These are phyloP conservation scores for Fonsecaea erecta DNA, from an alignment of 2,329 filamentous ascomycete genomes.

Conservation along the genomic window DNA sequence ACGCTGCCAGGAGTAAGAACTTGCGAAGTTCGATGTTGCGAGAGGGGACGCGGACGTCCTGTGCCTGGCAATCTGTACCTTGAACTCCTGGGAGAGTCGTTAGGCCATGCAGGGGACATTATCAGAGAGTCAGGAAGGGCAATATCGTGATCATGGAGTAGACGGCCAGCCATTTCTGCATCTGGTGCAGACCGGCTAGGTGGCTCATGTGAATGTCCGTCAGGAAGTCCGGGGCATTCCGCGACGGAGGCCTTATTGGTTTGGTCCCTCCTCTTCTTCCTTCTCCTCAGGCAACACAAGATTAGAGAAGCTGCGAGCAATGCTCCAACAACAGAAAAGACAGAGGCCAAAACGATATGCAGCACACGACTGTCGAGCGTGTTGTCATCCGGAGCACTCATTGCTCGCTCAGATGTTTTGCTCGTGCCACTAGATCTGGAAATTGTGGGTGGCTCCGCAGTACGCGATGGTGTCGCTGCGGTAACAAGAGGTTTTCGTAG, in stretches of 20 bases:
- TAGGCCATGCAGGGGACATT: slow-evolving; percentile 28
- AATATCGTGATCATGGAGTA: neutral
- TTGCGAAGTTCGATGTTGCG: slow-evolving; percentile 34
- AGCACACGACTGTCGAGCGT: slow-evolving; percentile 13
- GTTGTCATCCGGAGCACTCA: neutral
- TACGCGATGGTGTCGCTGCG: neutral
- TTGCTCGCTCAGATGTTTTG: slow-evolving; percentile 3
- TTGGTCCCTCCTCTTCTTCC: slow-evolving; percentile 7
- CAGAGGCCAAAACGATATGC: slow-evolving; percentile 21
- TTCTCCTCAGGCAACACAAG: slow-evolving; percentile 17
- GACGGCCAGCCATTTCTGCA: neutral
- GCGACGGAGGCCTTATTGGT: neutral
- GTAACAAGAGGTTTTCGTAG: neutral
- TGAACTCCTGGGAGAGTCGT: slow-evolving; percentile 22
- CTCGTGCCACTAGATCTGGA: slow-evolving; percentile 16
- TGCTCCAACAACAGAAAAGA: slow-evolving; percentile 19
- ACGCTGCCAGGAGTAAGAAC: neutral
- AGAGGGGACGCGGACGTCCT: slow-evolving; percentile 32
- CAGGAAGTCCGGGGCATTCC: neutral
- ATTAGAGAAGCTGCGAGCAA: slow-evolving; percentile 16
- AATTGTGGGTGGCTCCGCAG: slow-evolving; percentile 1
- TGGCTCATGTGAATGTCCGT: neutral
- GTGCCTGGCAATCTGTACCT: slow-evolving; percentile 19
- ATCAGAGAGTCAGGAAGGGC: slow-evolving; percentile 11
- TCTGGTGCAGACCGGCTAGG: neutral